phyloP scores from a whole-genome alignment of 2,329 filamentous ascomycete genomes.

The Talaromyces sp. region DNA sequence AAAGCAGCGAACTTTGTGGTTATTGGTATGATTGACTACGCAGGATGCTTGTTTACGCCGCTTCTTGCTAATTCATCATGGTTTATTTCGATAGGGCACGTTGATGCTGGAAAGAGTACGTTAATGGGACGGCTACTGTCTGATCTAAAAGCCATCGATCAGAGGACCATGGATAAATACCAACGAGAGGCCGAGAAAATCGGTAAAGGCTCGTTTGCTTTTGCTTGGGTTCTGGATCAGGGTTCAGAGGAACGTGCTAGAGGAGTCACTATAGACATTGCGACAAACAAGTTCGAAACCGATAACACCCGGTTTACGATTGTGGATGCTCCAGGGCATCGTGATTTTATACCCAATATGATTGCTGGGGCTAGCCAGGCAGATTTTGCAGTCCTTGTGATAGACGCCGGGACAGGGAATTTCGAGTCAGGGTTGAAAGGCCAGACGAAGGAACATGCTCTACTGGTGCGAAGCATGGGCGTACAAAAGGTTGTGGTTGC shows the following conservation, averaged over 20 bases:
- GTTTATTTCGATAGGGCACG: constrained; percentile 64
- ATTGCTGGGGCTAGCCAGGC: constrained; percentile 94
- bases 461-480: constrained; percentile 84
- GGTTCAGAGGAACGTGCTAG: constrained; percentile 80
- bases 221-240: constrained; percentile 96
- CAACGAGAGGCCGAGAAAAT: constrained; percentile 82
- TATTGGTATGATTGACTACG: constrained; percentile 59
- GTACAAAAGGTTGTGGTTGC: constrained; percentile 83
- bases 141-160: constrained; percentile 81
- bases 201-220: constrained; percentile 90
- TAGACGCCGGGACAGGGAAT: constrained; percentile 83
- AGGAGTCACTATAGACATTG: constrained; percentile 94
- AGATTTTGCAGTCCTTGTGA: constrained; percentile 89
- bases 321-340: constrained; percentile 87
- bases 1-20: constrained; percentile 86
- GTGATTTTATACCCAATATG: constrained; percentile 98
- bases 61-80: constrained; percentile 21
- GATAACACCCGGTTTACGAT: constrained; percentile 84
- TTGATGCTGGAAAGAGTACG: constrained; percentile 96
- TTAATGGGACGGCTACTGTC: constrained; percentile 92
- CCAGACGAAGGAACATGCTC: constrained; percentile 88
- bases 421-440: constrained; percentile 92
- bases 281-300: constrained; percentile 90
- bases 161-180: constrained; percentile 83
- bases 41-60: constrained; percentile 14